Conservation (phyloP, 2,329 filamentous ascomycete species). For the Bipolaris sorokiniana region DNA sequence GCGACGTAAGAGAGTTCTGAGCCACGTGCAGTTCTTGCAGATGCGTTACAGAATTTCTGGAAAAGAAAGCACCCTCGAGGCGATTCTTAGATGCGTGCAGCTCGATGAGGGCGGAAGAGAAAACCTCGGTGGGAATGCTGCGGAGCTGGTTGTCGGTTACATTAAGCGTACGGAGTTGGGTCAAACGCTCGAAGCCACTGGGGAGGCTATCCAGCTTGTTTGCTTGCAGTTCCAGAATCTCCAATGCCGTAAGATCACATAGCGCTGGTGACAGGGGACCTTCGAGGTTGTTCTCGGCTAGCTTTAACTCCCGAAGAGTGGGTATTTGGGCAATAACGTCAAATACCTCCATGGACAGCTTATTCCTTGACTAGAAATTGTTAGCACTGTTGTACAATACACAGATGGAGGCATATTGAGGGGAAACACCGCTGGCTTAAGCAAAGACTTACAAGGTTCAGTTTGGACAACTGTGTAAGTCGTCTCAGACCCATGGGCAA, state of each 20-base stretch:
- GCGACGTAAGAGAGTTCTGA: constrained; percentile 70
- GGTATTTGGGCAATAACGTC: constrained; percentile 75
- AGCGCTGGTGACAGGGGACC: constrained; percentile 65
- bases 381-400: constrained; percentile 13
- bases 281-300: constrained; percentile 58
- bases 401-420: no score
- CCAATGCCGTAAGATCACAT: constrained; percentile 69
- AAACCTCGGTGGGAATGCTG: constrained; percentile 70
- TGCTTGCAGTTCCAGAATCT: constrained; percentile 79
- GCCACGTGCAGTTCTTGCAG: constrained; percentile 81
- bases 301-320: constrained; percentile 76
- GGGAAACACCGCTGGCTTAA: neutral
- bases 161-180: constrained; percentile 75
- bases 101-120: constrained; percentile 73
- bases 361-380: constrained; percentile 73
- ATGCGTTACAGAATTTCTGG: constrained; percentile 63
- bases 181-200: constrained; percentile 68
- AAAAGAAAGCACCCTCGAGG: constrained; percentile 72
- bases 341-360: constrained; percentile 73
- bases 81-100: constrained; percentile 79
- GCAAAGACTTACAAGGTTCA: constrained; percentile 72
- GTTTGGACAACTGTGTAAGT: constrained; percentile 73
- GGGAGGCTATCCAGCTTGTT: constrained; percentile 80
- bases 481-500: constrained; percentile 78
- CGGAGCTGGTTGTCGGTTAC: constrained; percentile 79